Evolutionary conservation across 169 alveolate species (phyloP), one percentile per base, ranked within the genome.

Genomic region (Plasmodium blacklocki): DNA sequence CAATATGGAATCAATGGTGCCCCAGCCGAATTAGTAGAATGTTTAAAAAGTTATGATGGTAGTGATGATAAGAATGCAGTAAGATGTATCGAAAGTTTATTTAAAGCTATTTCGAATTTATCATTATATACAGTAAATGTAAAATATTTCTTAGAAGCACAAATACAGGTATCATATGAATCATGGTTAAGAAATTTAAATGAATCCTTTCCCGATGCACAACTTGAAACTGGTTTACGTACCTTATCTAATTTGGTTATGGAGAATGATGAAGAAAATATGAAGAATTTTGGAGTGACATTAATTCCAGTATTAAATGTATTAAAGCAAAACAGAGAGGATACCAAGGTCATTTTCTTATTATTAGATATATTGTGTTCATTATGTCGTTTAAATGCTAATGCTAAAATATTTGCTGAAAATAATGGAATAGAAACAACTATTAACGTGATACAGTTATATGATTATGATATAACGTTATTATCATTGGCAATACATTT

Each of bases 171-270:
- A 64, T 92, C 95, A 60, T 89, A 93, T 93, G 89, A 93, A 88
- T 85, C 95, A 19, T 94, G 95, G 95, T 86, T 94, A 43, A 88
- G 89, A 62, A 93, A 95, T 92, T 71, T 96, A 50, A 93, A 85
- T 74, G 95, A 93, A 60, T 93, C 89, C 2, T 83, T 91, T 91
- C 93, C 95, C 19, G 95, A 93, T 72, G 92, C 96, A 14, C 91
- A 88, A 68, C 89, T 93, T 39, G 96, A 93, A 70, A 91, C 96
- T 29, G 98, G 98, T 39, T 91, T 96, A 89, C 97, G 97, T 39
- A 95, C 98, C 0, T 92, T 96, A 70, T 93, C 97, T 23, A 96
- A 96, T 88, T 93, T 96, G 32, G 97, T 95, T 88, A 95, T 96
- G 94, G 98, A 96, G 88, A 96, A 96, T 80, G 97, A 95, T 49